These are phyloP conservation scores for Globisporangium abappressorium DNA, from an alignment of 352 stramenopile species.

Conservation along the genomic window DNA sequence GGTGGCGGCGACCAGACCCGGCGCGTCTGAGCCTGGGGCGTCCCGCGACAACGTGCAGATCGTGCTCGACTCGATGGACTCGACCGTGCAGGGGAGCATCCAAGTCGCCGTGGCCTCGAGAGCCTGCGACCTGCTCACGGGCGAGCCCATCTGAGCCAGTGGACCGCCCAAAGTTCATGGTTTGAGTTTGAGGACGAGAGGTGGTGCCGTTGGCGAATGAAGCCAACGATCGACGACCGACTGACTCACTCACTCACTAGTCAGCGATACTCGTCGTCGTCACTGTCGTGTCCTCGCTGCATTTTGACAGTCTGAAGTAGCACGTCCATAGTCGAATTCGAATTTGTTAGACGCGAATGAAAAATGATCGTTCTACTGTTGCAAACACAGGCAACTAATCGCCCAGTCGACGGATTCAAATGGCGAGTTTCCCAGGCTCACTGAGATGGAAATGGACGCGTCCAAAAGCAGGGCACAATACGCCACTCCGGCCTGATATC, in stretches of 20 bases:
- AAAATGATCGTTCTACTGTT: not conserved
- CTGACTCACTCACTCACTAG: not conserved
- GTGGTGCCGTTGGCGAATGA: not conserved
- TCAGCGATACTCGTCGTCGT: not conserved
- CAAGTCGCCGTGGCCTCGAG: constrained; percentile 20
- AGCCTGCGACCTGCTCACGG: constrained; percentile 17
- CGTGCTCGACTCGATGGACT: constrained; percentile 30
- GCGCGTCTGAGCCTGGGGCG: not conserved
- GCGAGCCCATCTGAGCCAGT: constrained; percentile 1
- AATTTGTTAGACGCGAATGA: constrained; percentile 1
- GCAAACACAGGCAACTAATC: not conserved
- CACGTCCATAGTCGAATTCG: not conserved
- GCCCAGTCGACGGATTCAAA: not conserved
- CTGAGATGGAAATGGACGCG: too few relatives aligned
- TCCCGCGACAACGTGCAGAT: constrained; percentile 22
- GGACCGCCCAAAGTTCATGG: not conserved
- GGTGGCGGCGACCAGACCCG: constrained; percentile 12
- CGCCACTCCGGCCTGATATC: not conserved
- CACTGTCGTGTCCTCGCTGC: not conserved
- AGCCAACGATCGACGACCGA: not conserved
- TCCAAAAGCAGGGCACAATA: not conserved
- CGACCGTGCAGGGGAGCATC: constrained; percentile 22
- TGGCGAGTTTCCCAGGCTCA: too few relatives aligned
- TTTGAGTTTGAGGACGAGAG: too few relatives aligned
- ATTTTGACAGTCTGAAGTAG: not conserved